Evolutionary conservation across 352 stramenopile species (phyloP), one percentile per base, ranked within the genome.

Genomic region (Peronospora belbahrii): DNA sequence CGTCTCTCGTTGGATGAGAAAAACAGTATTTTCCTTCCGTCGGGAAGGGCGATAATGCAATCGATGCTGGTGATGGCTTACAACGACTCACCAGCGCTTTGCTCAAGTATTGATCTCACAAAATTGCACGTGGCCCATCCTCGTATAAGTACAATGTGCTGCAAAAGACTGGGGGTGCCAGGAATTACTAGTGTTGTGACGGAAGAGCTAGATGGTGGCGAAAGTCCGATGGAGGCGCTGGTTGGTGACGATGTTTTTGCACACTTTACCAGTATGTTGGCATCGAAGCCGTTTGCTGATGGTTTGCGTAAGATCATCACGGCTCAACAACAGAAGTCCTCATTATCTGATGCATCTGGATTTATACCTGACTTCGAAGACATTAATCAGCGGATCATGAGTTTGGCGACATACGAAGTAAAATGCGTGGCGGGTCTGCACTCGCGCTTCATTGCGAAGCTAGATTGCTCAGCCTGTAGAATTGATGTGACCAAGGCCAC

Each of bases 51-150:
- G 11, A 51, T 74, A 15, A 79, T 88, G 57, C 56, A 81, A 24
- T 67, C 68, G 8, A 64, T 83, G 42, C 22, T 75, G 6, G 52
- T 63, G 34, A 87, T 88, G 70, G 76, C 70, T 11, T 74, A 76
- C 48, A 88, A 88, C 42, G 74, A 91, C 36, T 76, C 77, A 9
- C 66, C 71, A 19, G 80, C 72, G 50, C 62, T 88, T 5, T 85
- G 70, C 22, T 57, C 65, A 17, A 66, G 74, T 19, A 71, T 91
- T 48, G 51, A 84, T 42, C 48, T 88, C 22, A 67, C 66, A 0
- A 52, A 84, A 34, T 36, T 88, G 30, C 68, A 85, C 41, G 54
- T 88, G 6, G 76, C 85, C 6, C 80, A 91, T 42, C 66, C 74
- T 38, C 59, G 73, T 8, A 68, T 91, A 13, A 76, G 52, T 8